A percentile compares a stretch with the other conserved stretches of the same genome.
phyloP scores from a whole-genome alignment of 441 rosid genomes.

The Populus trichocarpa region DNA sequence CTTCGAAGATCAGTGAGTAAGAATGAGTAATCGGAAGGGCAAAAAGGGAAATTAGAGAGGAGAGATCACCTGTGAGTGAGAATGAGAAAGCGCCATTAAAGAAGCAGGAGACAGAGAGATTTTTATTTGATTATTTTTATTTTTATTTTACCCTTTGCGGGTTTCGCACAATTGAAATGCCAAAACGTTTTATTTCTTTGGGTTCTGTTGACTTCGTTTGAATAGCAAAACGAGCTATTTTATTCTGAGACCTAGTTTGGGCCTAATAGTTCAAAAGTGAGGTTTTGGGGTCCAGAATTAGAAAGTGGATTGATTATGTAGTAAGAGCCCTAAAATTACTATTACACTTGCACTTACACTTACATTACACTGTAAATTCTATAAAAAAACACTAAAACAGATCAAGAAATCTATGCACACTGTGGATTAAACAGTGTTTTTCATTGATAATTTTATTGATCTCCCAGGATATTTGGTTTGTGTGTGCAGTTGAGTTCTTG shows the following conservation, averaged over 20 bases:
- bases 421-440: no score
- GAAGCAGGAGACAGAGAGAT: not conserved
- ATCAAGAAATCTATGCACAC: no score
- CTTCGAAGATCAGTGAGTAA: not conserved
- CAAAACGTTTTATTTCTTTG: not conserved
- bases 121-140: no score
- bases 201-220: no score
- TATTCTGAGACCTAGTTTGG: not conserved
- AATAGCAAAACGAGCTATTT: not conserved
- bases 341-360: no score
- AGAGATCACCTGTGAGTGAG: slow-evolving; percentile 5
- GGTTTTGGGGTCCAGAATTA: not conserved
- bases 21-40: not conserved
- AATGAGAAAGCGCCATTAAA: slow-evolving; percentile 16
- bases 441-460: no score
- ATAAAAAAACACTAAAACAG: no score
- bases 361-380: no score
- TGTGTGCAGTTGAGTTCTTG: no score
- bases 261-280: not conserved
- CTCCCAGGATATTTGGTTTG: no score
- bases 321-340: not conserved
- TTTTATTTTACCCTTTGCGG: not conserved
- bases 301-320: not conserved
- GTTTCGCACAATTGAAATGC: not conserved
- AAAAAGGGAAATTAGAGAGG: slow-evolving; percentile 2